Conservation (phyloP, 73 alveolate genomes). For the Uronychia setigera region DNA sequence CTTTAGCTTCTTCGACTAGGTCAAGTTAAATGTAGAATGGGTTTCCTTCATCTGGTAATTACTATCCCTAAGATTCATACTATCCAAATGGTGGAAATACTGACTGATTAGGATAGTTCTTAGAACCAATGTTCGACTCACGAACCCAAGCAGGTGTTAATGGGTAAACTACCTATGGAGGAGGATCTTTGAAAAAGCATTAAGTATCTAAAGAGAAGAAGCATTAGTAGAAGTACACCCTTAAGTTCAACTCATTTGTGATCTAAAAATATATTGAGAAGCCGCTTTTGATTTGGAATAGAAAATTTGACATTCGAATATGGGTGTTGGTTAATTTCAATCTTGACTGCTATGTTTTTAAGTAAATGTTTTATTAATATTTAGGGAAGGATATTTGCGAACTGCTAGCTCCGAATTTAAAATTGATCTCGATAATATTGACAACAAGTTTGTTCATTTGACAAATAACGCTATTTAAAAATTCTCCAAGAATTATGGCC, state of each 20-base stretch:
- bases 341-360: conserved; percentile 78
- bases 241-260: conserved; percentile 5
- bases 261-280: conserved; percentile 63
- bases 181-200: too few relatives aligned
- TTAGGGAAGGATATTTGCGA: conserved; percentile 81
- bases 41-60: too few relatives aligned
- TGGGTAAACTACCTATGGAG: not conserved
- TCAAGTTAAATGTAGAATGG: too few relatives aligned
- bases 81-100: not conserved
- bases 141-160: not conserved
- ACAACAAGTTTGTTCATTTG: conserved; percentile 83
- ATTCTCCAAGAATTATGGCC: conserved; percentile 76
- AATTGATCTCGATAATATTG: conserved; percentile 37
- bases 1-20: too few relatives aligned
- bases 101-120: not conserved
- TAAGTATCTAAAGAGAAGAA: not conserved
- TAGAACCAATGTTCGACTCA: not conserved
- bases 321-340: conserved; percentile 94
- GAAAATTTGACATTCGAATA: conserved; percentile 87
- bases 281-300: conserved; percentile 72
- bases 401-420: conserved; percentile 77
- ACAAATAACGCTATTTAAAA: conserved; percentile 90
- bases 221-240: not conserved
- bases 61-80: not conserved
- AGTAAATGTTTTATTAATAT: not conserved